Conservation (phyloP, 345 rosid genomes). For the Murraya paniculata region DNA sequence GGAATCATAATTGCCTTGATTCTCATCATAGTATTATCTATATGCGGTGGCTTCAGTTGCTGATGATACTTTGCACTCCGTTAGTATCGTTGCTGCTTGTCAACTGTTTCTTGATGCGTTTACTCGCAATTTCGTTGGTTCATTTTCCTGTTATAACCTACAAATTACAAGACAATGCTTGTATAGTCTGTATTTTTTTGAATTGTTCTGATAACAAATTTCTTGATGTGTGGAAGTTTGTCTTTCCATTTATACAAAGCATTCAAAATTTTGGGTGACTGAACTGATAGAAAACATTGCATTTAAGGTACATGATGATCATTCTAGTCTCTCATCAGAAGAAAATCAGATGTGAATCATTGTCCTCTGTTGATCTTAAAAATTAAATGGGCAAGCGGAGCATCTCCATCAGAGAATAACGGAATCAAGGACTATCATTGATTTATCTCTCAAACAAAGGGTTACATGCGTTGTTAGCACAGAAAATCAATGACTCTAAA, state of each 20-base stretch:
- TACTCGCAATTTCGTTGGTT: slow-evolving; percentile 7
- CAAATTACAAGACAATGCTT: slow-evolving; percentile 17
- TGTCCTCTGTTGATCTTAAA: not conserved
- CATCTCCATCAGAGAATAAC: not conserved
- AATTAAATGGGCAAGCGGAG: not conserved
- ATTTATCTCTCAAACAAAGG: not conserved
- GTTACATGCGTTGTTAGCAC: not conserved
- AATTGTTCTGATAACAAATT: slow-evolving; percentile 20
- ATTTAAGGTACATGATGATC: not conserved
- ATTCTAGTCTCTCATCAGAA: not conserved
- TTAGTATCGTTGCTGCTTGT: not conserved
- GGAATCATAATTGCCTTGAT: slow-evolving; percentile 53
- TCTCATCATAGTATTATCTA: slow-evolving; percentile 55
- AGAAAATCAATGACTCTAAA: not conserved
- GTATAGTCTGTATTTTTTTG: slow-evolving; percentile 35
- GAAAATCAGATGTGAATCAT: not conserved
- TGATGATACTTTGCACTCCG: slow-evolving; percentile 1
- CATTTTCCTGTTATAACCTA: slow-evolving; percentile 11
- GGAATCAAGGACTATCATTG: not conserved
- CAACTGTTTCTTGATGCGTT: not conserved
- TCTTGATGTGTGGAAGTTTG: slow-evolving; percentile 20
- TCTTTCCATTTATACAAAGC: slow-evolving; percentile 13
- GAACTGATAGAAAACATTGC: not conserved
- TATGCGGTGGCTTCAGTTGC: slow-evolving; percentile 43
- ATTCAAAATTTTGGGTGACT: not conserved